Evolutionary conservation across 2,329 filamentous ascomycete genomes (phyloP).

Genomic region (Aspergillus arachidicola): DNA sequence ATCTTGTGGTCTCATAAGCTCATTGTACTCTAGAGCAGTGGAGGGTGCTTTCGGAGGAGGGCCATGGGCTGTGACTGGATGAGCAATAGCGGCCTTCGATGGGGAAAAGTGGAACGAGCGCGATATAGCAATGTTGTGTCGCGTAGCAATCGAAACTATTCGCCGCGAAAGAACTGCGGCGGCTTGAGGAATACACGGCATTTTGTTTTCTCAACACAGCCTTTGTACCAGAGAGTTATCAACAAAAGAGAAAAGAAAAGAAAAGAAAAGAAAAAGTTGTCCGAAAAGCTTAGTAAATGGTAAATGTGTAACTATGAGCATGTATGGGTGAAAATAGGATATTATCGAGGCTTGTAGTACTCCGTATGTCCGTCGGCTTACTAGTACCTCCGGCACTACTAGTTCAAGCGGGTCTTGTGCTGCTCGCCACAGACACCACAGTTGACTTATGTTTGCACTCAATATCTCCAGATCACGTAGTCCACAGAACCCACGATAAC

Average conservation of each 20-base stretch:
- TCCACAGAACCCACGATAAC: too few relatives aligned
- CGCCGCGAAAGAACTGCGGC: constrained; percentile 22
- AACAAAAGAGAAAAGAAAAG: not conserved
- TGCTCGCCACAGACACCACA: not conserved
- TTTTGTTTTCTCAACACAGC: constrained; percentile 13
- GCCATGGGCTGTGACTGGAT: constrained; percentile 61
- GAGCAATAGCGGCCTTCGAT: constrained; percentile 54
- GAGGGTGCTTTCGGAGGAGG: constrained; percentile 62
- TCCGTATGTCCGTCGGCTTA: not conserved
- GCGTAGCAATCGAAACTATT: constrained; percentile 18
- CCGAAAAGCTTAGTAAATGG: not conserved
- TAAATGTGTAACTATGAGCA: not conserved
- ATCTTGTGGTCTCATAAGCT: constrained; percentile 51
- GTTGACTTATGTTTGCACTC: not conserved
- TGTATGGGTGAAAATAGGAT: not conserved
- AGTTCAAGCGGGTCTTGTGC: not conserved
- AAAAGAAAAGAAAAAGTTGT: too few relatives aligned
- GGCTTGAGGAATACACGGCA: constrained; percentile 27
- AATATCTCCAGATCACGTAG: too few relatives aligned
- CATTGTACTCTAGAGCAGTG: constrained; percentile 52
- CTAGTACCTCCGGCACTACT: not conserved
- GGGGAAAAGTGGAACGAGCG: constrained; percentile 39
- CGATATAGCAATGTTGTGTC: constrained; percentile 19
- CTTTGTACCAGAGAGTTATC: not conserved
- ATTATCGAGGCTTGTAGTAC: not conserved